Evolutionary conservation across 2,329 filamentous ascomycete genomes (phyloP), one percentile per base, ranked within the genome.

Genomic region (Phyllosticta capitalensis): DNA sequence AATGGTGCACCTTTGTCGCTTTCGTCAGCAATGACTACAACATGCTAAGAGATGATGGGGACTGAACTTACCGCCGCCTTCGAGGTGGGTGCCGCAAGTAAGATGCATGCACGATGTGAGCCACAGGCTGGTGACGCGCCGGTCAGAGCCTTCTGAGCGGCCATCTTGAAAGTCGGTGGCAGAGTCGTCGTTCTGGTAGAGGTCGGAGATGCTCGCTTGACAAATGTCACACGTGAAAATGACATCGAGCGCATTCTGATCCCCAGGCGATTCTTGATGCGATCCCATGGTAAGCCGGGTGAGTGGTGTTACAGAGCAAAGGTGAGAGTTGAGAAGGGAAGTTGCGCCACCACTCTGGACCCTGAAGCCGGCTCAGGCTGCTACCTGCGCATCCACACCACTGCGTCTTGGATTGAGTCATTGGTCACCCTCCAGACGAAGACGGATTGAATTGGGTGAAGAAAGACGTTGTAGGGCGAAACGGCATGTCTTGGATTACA

Each of bases 211-310:
- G 6, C 73, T 74, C 9, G 69, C 69, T 54, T 77, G 75, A 64
- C 79, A 81, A 45, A 79, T 63, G 26, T 70, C 70, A 65, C 79
- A 81, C 62, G 74, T 75, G 65, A 80, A 78, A 55, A 81, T 74
- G 61, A 79, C 69, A 61, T 80, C 73, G 56, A 73, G 67, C 7
- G 73, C 56, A 2, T 33, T 50, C 58, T 30, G 63, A 57, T 7
- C 9, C 38, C 21, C 54, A 33, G n/a, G 22, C 14, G 12, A 7
- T 30, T 30, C n/a, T 17, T 5, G 14, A n/a, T 45, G 59, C 52
- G 24, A 7, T 26, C 48, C 9, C 52, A 54, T 54, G 17, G 2
- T 9, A 19, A 22, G 24, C 5, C 3, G 49, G 7, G 24, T 33
- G 14, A 4, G n/a, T 17, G 10, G n/a, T 24, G 19, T 21, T 50